Percentiles rank a stretch among this genome's conserved stretches.
phyloP scores from a whole-genome alignment of 371 early-diverging fungal genomes.

The Massospora cicadina region DNA sequence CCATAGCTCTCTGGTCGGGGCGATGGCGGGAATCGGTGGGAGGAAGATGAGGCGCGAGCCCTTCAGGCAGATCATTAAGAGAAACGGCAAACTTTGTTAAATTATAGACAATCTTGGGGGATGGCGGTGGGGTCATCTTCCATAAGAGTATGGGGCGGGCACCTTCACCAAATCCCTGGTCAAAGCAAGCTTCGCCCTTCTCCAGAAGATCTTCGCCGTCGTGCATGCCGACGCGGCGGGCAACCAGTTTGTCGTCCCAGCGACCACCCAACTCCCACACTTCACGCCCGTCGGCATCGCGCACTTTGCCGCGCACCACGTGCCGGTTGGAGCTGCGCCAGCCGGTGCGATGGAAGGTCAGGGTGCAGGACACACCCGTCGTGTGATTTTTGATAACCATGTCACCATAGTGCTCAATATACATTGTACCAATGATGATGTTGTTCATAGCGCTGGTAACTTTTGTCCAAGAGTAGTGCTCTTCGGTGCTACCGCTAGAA shows the following conservation, averaged over 20 bases:
- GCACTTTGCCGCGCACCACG: conserved; percentile 45
- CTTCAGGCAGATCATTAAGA: conserved; percentile 41
- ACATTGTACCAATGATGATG: conserved; percentile 60
- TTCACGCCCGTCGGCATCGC: conserved; percentile 27
- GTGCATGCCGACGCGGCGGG: conserved; percentile 23
- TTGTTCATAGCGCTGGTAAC: conserved; percentile 66
- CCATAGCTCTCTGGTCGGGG: conserved; percentile 60
- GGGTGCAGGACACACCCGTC: conserved; percentile 41
- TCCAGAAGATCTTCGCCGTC: conserved; percentile 18
- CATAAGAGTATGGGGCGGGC: conserved; percentile 26
- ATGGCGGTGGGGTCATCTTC: conserved; percentile 32
- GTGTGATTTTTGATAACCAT: conserved; percentile 52
- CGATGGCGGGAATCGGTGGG: conserved; percentile 63
- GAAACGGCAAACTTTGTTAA: conserved; percentile 54
- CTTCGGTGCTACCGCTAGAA: conserved; percentile 21
- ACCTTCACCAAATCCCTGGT: conserved; percentile 14
- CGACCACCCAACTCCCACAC: conserved; percentile 44
- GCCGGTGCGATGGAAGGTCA: conserved; percentile 53
- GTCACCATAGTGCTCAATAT: conserved; percentile 68
- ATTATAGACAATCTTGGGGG: conserved; percentile 36
- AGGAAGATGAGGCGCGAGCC: conserved; percentile 31
- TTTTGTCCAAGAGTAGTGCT: conserved; percentile 68
- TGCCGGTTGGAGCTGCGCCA: conserved; percentile 38
- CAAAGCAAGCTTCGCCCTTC: conserved; percentile 21
- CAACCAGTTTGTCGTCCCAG: conserved; percentile 49